Evolutionary conservation across 805 yeast genomes (phyloP).

Genomic region (Candida michaelii): DNA sequence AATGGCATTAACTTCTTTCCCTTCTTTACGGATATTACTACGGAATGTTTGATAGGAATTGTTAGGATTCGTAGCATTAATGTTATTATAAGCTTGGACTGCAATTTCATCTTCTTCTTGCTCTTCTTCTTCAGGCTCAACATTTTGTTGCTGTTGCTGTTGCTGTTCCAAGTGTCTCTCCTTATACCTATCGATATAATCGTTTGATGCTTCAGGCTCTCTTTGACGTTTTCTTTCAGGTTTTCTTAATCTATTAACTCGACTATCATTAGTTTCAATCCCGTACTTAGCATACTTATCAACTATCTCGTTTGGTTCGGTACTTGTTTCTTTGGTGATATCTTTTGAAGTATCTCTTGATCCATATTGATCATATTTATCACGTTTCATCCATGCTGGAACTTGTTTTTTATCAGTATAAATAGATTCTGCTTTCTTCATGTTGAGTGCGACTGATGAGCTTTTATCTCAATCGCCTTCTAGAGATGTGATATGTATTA

Average conservation of each 20-base stretch:
- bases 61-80: too few species aligned
- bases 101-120: slow-evolving; percentile 2
- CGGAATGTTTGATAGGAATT: slow-evolving; percentile 32
- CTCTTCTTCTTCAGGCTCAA: slow-evolving; percentile 1
- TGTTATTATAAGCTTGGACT: slow-evolving; percentile 16
- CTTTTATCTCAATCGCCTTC: too few species aligned
- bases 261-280: slow-evolving; percentile 1
- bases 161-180: neutral
- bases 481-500: too few species aligned
- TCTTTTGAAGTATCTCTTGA: slow-evolving; percentile 13
- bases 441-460: too few species aligned
- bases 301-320: neutral
- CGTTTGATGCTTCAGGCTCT: neutral
- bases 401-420: slow-evolving; percentile 17
- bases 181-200: slow-evolving; percentile 4
- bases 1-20: slow-evolving; percentile 56
- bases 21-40: slow-evolving; percentile 32
- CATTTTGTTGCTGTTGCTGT: neutral
- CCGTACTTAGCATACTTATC: slow-evolving; percentile 10
- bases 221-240: slow-evolving; percentile 3
- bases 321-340: neutral
- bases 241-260: slow-evolving; percentile 10
- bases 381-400: slow-evolving; percentile 42
- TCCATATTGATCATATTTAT: slow-evolving; percentile 43
- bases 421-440: slow-evolving; percentile 7